Evolutionary conservation across 148 eudicot species (phyloP), one percentile per base, ranked within the genome.

Genomic region (Chenopodium quinoa): DNA sequence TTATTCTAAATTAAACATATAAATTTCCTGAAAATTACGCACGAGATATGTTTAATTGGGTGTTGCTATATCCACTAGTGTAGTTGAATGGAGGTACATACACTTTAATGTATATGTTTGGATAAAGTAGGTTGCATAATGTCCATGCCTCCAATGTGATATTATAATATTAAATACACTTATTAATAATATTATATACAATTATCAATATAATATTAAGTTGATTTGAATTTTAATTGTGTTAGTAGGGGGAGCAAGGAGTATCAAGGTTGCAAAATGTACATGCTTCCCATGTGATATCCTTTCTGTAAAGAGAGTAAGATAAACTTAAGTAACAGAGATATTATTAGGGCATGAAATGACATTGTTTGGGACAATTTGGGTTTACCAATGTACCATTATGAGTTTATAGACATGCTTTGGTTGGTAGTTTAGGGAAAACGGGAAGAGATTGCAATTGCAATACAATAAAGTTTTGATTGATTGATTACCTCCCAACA

Each of bases 221-320:
- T 10, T 11, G 4, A 52, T 11, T 14, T 0, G 16, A 56, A 56
- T 20, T 62, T 20, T 7, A 22, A 34, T 32, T 34, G 27, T 52
- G 67, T 56, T 20, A 9, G 22, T 11, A 79, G 10, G 13, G 76
- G 71, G 27, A 65, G 40, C 22, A 27, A 66, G 68, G 29, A 20
- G 71, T n/a, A 78, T 65, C 68, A 79, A 77, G 82, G 86, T 80
- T 62, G 34, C 50, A 76, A 84, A 76, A 71, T 76, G 66, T 64
- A 29, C 68, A 80, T 80, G 66, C 72, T 54, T 75, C 81, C 82
- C 87, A 85, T 85, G 84, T 85, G 87, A 65, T 56, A 81, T 68
- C 84, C 84, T 63, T 85, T 81, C 87, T 85, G 87, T 85, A 85
- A 85, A 85, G 87, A 73, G 48, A 48, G 75, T 54, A 54, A 85